Evolutionary conservation across 164 flowering plant species (phyloP), one percentile per base, ranked within the genome.

Genomic region (Brasenia schreberi): DNA sequence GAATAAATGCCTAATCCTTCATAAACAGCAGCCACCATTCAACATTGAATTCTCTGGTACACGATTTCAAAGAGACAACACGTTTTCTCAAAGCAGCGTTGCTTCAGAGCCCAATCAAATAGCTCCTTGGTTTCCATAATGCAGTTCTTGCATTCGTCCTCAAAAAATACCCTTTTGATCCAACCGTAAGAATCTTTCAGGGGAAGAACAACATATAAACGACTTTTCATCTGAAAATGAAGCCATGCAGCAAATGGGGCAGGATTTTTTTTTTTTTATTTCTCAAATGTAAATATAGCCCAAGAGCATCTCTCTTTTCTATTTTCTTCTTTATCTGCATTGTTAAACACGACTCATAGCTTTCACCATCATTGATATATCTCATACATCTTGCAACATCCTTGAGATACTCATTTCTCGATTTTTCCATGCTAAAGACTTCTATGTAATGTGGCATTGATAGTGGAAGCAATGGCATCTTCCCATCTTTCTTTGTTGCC

Each of bases 181-280:
- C 80, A 91, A 72, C 19, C 74, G 81, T 42, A 94, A 74, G 70
- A 94, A 94, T 72, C 99, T 80, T 82, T 94, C 99, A 42, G 99
- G 99, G 7, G 99, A 94, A 70, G 99, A 94, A 74, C 83, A 87
- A 71, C 99, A 94, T 42, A 94, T 81, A 70, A 79, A 73, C 59
- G 91, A 66, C 63, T 85, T 73, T 70, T 88, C 86, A 69, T 77
- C 78, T 6, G 92, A 71, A 76, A 94, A 94, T 83, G 89, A 66
- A 94, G 84, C 96, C 97, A 94, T 0, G 99, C 93, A 60, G 99
- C 96, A 78, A 89, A 94, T 17, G 99, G 99, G 1, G 99, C 85
- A 0, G 99, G 99, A 74, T 94, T 94, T 70, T 75, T 79, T n/a
- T n/a, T n/a, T n/a, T n/a, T n/a, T n/a, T n/a, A 45, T 85, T 89